These are phyloP conservation scores for Galerina marginata DNA, from an alignment of 768 basidiomycete species.

Conservation along the genomic window DNA sequence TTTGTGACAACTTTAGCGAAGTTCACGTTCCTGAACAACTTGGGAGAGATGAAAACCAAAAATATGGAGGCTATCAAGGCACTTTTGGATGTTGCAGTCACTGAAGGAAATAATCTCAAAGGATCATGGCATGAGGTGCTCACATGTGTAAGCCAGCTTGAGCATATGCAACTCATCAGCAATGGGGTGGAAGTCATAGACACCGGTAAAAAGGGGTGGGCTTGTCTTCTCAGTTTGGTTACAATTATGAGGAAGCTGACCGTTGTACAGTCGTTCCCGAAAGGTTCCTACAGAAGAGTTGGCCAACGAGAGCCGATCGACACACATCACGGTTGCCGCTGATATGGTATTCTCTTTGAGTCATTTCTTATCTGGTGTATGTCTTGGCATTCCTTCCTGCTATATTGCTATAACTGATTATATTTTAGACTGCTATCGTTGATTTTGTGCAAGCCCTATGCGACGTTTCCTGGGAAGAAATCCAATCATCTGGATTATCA, in stretches of 20 bases:
- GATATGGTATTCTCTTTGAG: conserved; percentile 99
- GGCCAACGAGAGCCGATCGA: conserved; percentile 95
- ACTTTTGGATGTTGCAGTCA: conserved; percentile 91
- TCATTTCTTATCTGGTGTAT: conserved; percentile 91
- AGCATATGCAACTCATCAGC: conserved; percentile 97
- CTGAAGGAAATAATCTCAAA: conserved; percentile 96
- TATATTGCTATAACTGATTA: conserved; percentile 10
- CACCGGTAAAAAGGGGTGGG: conserved; percentile 79
- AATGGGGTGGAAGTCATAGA: conserved; percentile 88
- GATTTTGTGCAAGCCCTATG: conserved; percentile 96
- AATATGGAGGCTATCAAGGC: conserved; percentile 99
- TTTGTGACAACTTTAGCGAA: conserved; percentile 96
- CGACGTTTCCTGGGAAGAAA: conserved; percentile 99
- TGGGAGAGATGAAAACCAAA: conserved; percentile 99
- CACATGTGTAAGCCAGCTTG: conserved; percentile 96
- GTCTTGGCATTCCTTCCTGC: conserved; percentile 33
- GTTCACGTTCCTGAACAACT: conserved; percentile 96
- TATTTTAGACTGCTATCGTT: conserved; percentile 86
- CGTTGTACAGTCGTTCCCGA: conserved; percentile 46
- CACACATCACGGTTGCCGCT: conserved; percentile 97
- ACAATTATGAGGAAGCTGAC: not conserved
- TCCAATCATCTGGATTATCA: conserved; percentile 94
- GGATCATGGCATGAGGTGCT: conserved; percentile 96
- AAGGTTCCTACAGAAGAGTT: conserved; percentile 89
- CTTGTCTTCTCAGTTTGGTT: conserved; percentile 4